Evolutionary conservation across 192 early-diverging fungal species (phyloP), one percentile per base, ranked within the genome.

Genomic region (Coemansia sp.): DNA sequence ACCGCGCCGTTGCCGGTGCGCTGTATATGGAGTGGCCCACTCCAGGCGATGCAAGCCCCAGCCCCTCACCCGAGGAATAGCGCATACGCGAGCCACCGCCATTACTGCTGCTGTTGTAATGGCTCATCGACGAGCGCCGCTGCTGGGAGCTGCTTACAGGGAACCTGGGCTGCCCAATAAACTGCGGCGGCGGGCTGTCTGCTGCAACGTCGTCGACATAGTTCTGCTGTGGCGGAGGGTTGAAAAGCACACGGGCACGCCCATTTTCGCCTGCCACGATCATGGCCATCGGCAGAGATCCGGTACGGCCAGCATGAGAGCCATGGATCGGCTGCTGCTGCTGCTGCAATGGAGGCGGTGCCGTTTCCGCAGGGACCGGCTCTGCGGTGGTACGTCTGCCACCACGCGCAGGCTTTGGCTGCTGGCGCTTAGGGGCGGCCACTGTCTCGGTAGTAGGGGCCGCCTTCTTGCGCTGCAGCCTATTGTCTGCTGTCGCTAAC

Each of bases 241-340:
- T 60, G 56, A 76, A 76, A 24, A 70, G 45, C 24, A 79, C 77
- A 37, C 77, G 71, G 14, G 77, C 77, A 10, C 71, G 71, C 5
- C 77, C 77, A 53, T 79, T 70, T 24, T 70, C 77, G 31, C 71
- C 77, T 0, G 63, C 46, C 26, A 79, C 68, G 7, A 79, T 79
- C 61, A 59, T 66, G 1, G 77, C 67, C 46, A 23, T 50, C 10
- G 46, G 46, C 57, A 53, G 39, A 34, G 67, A 45, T 57, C 73
- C 58, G 3, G 55, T 35, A 3, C 69, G 46, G 36, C 48, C 36
- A 0, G 59, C 45, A 23, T 23, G 2, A 3, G 59, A 50, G 46
- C 62, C 39, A 23, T 42, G 31, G 36, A 33, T 33, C 43, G 35
- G 55, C 35, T 38, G 56, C 31, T 31, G 31, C 31, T 31, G 31